Percentiles rank a stretch among this genome's conserved stretches.
Evolutionary conservation across 164 flowering plant genomes (phyloP).

Genomic region (Umbilicus rupestris): DNA sequence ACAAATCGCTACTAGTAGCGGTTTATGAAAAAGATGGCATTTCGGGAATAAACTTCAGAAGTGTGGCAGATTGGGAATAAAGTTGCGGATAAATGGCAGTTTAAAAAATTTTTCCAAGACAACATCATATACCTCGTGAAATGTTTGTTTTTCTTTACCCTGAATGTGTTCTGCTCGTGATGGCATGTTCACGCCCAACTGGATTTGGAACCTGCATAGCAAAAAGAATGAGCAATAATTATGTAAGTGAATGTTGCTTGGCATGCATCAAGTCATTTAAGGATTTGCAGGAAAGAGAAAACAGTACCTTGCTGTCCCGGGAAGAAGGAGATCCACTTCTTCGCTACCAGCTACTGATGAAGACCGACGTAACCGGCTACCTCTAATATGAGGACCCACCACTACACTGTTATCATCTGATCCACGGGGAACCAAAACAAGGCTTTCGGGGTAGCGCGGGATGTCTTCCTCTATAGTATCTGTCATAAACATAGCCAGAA

Average conservation of each 20-base stretch:
- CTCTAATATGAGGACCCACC: conserved; percentile 94
- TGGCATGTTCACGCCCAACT: conserved; percentile 98
- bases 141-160: conserved; percentile 32
- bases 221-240: not conserved
- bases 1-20: too few species aligned
- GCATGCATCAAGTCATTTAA: not conserved
- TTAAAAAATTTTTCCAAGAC: too few species aligned
- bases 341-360: conserved; percentile 69
- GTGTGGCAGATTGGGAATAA: too few species aligned
- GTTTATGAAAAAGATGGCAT: too few species aligned
- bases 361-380: conserved; percentile 76
- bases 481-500: conserved; percentile 19
- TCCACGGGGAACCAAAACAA: conserved; percentile 84
- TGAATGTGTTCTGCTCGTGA: conserved; percentile 79
- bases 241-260: not conserved
- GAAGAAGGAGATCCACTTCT: conserved; percentile 97
- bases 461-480: conserved; percentile 73
- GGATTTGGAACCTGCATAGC: conserved; percentile 93
- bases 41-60: too few species aligned
- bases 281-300: not conserved
- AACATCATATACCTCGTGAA: conserved; percentile 69
- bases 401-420: conserved; percentile 56
- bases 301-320: conserved; percentile 89
- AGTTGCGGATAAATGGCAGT: too few species aligned
- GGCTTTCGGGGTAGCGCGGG: conserved; percentile 72